phyloP scores from a whole-genome alignment of 331 rosid genomes.

The Malus hybrid region DNA sequence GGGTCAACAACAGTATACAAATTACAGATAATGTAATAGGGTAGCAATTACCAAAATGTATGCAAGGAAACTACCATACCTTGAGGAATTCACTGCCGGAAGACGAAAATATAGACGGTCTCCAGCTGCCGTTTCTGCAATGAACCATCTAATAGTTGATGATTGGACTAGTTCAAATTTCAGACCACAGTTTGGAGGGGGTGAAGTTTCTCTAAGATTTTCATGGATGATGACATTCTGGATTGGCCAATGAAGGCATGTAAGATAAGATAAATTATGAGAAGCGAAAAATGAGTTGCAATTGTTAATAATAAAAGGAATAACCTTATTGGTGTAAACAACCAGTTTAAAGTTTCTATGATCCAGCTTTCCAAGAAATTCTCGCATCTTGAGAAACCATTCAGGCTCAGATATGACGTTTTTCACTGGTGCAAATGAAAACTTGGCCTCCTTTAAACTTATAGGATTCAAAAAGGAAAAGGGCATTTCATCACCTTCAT shows the following conservation, averaged over 20 bases:
- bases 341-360: conserved; percentile 30
- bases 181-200: conserved; percentile 22
- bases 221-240: conserved; percentile 47
- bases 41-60: neutral
- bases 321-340: conserved; percentile 40
- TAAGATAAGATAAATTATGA: conserved; percentile 4
- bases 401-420: neutral
- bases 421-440: conserved; percentile 21
- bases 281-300: neutral
- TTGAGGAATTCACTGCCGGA: conserved; percentile 24
- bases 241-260: conserved; percentile 15
- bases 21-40: neutral
- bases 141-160: conserved; percentile 21
- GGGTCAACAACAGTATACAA: neutral
- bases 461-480: neutral
- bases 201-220: conserved; percentile 7
- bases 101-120: conserved; percentile 30
- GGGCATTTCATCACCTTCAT: conserved; percentile 37
- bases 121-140: conserved; percentile 36
- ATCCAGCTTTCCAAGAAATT: conserved; percentile 16
- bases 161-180: conserved; percentile 28
- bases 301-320: neutral
- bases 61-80: conserved; percentile 20
- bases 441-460: conserved; percentile 31
- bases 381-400: conserved; percentile 1